phyloP scores from a whole-genome alignment of 225 moss, liverwort and hornwort genomes.

The Thuidium tamariscinum region DNA sequence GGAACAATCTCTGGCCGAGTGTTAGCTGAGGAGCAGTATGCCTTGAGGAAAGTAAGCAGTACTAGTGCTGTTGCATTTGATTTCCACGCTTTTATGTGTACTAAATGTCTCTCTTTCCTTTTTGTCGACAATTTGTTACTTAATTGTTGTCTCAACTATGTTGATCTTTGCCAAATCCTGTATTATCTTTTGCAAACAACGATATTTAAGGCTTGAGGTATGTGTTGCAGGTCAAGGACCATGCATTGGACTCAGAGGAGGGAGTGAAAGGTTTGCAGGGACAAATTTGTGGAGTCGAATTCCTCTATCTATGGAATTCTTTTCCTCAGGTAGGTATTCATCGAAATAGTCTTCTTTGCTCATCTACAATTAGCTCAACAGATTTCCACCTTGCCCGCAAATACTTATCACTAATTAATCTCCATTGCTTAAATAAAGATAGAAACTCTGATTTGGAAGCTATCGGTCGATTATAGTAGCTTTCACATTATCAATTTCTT shows the following conservation, averaged over 20 bases:
- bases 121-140: background rate
- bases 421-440: background rate
- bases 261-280: conserved; percentile 69
- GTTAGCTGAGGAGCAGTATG: conserved; percentile 94
- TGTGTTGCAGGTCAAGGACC: conserved; percentile 66
- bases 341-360: background rate
- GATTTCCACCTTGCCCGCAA: background rate
- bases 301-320: conserved; percentile 93
- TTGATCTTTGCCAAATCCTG: background rate
- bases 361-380: background rate
- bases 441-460: background rate
- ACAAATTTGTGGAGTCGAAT: conserved; percentile 72
- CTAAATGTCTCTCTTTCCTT: background rate
- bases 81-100: background rate
- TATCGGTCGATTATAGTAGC: background rate
- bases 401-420: background rate
- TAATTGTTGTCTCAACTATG: background rate
- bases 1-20: conserved; percentile 87
- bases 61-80: background rate
- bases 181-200: background rate
- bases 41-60: conserved; percentile 76
- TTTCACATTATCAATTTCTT: background rate
- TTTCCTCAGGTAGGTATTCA: conserved; percentile 67
- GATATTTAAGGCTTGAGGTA: background rate
- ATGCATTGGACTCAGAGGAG: conserved; percentile 71